Evolutionary conservation across 345 rosid species (phyloP), one percentile per base, ranked within the genome.

Genomic region (Gynandropsis gynandra): DNA sequence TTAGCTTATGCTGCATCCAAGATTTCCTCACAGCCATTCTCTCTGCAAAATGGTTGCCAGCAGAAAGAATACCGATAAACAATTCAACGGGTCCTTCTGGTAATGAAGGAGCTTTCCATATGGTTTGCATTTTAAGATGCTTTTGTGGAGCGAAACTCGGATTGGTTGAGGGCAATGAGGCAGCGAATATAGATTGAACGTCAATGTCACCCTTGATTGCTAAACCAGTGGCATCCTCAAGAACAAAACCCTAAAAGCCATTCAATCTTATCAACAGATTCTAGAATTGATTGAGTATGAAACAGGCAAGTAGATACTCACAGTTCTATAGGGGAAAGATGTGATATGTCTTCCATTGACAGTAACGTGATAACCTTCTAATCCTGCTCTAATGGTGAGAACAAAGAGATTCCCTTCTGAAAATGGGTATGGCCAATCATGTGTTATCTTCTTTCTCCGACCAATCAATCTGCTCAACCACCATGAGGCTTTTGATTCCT

Each of bases 1-100:
- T 70, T 51, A 87, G 81, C 51, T 74, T 71, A 54, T 92, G 88
- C 65, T 82, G 97, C 90, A 92, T 79, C 98, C 98, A 87, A 21
- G 96, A 76, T 77, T 79, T 92, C 68, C 98, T 85, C 65, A 82
- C 89, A 33, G 98, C 96, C 98, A 92, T 92, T 45, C 98, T 75
- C 76, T 92, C 98, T 1, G 90, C 78, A 62, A 92, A 92, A 69
- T 92, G 97, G 69, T 87, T 92, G 46, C 95, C 98, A 1, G 97
- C 95, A 41, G 97, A 92, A 57, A 92, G 97, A 46, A 92, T 64
- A 16, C 97, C 98, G 0, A 87, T 76, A 16, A 92, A 92, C 61
- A 92, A 72, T 60, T 87, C 94, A 5, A 80, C 84, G 20, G 83
- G 65, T 33, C 69, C 70, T 35, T 72, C 56, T 11, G 85, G 79